phyloP scores from a whole-genome alignment of 2,329 filamentous ascomycete species.

The Proliferodiscus dingleyae region DNA sequence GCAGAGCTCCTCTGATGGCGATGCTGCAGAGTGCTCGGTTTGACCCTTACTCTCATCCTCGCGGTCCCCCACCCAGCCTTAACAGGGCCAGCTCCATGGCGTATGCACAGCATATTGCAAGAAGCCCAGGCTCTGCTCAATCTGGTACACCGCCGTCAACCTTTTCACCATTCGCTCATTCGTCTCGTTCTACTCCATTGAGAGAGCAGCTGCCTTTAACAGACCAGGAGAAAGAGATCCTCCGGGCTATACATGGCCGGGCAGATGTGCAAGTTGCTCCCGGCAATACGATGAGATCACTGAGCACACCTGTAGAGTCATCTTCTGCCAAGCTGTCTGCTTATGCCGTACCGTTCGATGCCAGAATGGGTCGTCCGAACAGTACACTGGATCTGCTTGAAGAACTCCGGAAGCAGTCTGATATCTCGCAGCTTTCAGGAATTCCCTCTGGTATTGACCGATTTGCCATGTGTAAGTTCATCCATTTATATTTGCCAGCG shows the following conservation, averaged over 20 bases:
- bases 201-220: slow-evolving; percentile 6
- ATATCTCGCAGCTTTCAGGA: background rate
- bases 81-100: slow-evolving; percentile 28
- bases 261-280: background rate
- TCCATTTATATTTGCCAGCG: background rate
- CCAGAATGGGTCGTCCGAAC: background rate
- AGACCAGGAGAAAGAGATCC: slow-evolving; percentile 9
- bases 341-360: slow-evolving; percentile 3
- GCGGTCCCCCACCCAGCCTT: slow-evolving; percentile 21
- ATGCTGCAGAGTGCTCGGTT: slow-evolving; percentile 19
- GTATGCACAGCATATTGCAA: slow-evolving; percentile 28
- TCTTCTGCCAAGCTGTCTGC: slow-evolving; percentile 4
- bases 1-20: slow-evolving; percentile 25
- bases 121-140: slow-evolving; percentile 5
- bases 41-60: slow-evolving; percentile 18
- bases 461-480: background rate
- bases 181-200: slow-evolving; percentile 2
- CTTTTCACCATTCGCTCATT: background rate
- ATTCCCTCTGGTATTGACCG: background rate
- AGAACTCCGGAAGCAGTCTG: background rate
- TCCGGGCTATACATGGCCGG: slow-evolving; percentile 1
- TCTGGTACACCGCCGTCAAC: slow-evolving; percentile 4
- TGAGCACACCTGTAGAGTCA: background rate
- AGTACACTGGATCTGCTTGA: background rate
- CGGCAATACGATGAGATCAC: background rate